phyloP scores from a whole-genome alignment of 2,329 filamentous ascomycete genomes.

The Torrubiella hemipterigena region DNA sequence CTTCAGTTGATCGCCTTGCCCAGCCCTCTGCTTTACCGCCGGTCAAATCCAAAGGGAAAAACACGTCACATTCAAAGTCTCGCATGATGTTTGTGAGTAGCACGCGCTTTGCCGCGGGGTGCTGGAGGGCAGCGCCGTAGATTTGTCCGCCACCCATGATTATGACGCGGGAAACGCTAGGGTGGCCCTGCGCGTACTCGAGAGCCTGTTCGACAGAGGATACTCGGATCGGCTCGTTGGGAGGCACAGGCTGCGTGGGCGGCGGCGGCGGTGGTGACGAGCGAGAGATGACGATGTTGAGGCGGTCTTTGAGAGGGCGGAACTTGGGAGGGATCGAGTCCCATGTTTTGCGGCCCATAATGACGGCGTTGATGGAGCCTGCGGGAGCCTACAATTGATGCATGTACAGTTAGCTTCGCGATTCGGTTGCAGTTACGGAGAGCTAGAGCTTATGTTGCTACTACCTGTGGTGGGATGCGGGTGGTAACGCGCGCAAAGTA shows the following conservation, averaged over 20 bases:
- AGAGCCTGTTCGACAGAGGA: constrained; percentile 48
- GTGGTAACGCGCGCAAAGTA: constrained; percentile 91
- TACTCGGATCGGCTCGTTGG: constrained; percentile 40
- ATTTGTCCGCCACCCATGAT: constrained; percentile 86
- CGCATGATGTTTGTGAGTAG: constrained; percentile 56
- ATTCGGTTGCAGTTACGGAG: too few relatives aligned
- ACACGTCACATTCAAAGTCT: constrained; percentile 67
- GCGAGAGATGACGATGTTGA: constrained; percentile 73
- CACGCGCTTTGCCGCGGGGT: constrained; percentile 46
- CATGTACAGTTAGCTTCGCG: too few relatives aligned
- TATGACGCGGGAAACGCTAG: constrained; percentile 50
- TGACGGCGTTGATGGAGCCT: constrained; percentile 58
- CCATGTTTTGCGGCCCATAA: constrained; percentile 98
- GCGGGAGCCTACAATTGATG: too few relatives aligned
- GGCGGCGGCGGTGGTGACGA: constrained; percentile 16
- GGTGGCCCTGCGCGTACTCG: constrained; percentile 26
- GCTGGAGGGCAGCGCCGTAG: constrained; percentile 58
- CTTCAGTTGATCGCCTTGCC: constrained; percentile 36
- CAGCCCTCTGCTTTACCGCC: constrained; percentile 33
- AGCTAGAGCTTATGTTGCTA: too few relatives aligned
- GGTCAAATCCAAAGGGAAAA: constrained; percentile 51
- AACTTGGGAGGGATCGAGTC: constrained; percentile 73
- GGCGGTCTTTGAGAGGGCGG: constrained; percentile 64
- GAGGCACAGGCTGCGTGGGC: constrained; percentile 6
- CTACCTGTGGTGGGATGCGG: constrained; percentile 36